Base-by-base conservation (phyloP, 768 basidiomycete genomes). In the Suillus weaverae region DNA sequence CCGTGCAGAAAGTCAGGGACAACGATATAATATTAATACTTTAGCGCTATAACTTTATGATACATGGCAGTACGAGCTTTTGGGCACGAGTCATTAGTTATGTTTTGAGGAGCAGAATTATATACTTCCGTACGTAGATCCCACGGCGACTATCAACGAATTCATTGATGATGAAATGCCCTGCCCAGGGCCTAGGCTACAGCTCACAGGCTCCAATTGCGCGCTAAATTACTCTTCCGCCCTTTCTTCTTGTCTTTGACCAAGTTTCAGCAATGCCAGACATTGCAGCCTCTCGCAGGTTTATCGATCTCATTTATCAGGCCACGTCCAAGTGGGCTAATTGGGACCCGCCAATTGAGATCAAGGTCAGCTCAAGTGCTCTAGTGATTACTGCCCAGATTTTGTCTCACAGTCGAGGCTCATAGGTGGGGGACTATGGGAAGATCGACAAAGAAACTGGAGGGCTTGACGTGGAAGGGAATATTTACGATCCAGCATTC, bases 291-390 rank as follows among this genome's bases (percentile, higher is more conserved):
- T 54, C 73, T 4, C 68, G 79, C 56, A 79, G 80, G 59, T 80
- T 72, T 67, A 64, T 72, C 53, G 79, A 79, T 46, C 76, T 79
- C 20, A 75, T 79, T 55, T 70, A 33, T 1, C 50, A 63, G 0
- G 67, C 60, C 5, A 72, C 76, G 33, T 75, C 77, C 4, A 79
- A 78, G 66, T 80, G 77, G 78, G 77, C 69, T 53, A 79, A 74
- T 64, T 80, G 76, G 77, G 76, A 79, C 16, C 79, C 78, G 0
- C 75, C 76, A 46, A 71, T 70, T 51, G 70, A 70, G 10, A 66
- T 80, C 46, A 66, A 73, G 70, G 78, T 78, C 20, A 57, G 70
- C 67, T 38, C 41, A 22, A 3, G 33, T 56, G 6, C 30, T 22
- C n/a, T 22, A 35, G 53, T 38, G 57, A 64, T 33, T 22, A 41